Conservation (phyloP, 2,329 filamentous ascomycete species). For the Penicillium sp. region DNA sequence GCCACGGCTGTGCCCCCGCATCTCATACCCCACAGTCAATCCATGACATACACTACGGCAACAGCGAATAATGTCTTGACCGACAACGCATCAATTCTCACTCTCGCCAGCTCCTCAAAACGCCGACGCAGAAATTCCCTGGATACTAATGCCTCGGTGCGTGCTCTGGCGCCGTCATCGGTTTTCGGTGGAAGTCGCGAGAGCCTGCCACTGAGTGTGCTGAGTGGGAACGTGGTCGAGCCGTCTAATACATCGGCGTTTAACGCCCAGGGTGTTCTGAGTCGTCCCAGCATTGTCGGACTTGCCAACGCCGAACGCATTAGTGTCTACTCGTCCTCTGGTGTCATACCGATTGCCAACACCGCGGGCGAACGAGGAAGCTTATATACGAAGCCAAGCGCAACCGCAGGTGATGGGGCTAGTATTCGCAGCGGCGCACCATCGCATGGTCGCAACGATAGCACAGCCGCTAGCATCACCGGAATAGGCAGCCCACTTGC, state of each 20-base stretch:
- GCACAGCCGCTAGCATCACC: conserved; percentile 70
- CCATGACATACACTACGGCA: conserved; percentile 59
- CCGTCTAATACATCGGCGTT: conserved; percentile 43
- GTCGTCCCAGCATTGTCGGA: conserved; percentile 54
- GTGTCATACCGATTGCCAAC: conserved; percentile 53
- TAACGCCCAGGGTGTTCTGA: conserved; percentile 40
- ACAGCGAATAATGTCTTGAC: conserved; percentile 64
- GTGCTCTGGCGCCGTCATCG: conserved; percentile 62
- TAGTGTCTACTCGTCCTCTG: conserved; percentile 74
- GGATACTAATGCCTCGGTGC: conserved; percentile 66
- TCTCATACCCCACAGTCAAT: conserved; percentile 51
- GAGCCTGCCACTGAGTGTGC: conserved; percentile 61
- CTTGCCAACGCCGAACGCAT: conserved; percentile 59
- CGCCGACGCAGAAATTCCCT: conserved; percentile 62
- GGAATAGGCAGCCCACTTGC: conserved; percentile 62
- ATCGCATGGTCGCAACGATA: conserved; percentile 78
- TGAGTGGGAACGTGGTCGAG: conserved; percentile 55
- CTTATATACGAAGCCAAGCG: conserved; percentile 63
- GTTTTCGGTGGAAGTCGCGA: conserved; percentile 65
- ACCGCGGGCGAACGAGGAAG: conserved; percentile 77
- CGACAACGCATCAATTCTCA: conserved; percentile 66
- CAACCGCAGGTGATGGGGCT: conserved; percentile 61
- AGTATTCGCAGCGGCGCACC: conserved; percentile 76
- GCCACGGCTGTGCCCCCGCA: conserved; percentile 63
- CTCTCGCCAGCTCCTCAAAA: conserved; percentile 64